phyloP scores from a whole-genome alignment of 306 rosid genomes.

The Luffa aegyptiaca region DNA sequence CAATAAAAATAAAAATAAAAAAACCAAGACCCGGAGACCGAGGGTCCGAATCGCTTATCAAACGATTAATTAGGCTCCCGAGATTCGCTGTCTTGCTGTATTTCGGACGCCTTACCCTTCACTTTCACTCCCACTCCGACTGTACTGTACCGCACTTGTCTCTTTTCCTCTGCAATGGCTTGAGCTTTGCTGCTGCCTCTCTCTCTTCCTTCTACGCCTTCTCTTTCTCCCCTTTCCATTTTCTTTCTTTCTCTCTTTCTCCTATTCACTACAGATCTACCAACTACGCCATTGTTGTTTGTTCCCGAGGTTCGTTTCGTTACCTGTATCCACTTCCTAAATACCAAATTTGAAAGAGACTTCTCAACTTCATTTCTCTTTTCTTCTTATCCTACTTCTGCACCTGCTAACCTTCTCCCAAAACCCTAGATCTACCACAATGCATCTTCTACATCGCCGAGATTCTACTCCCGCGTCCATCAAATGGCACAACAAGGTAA shows the following conservation, averaged over 20 bases:
- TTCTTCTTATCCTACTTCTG: conserved; percentile 3
- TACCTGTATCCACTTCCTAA: conserved; percentile 4
- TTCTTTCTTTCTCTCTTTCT: background rate
- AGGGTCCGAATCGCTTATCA: conserved; percentile 27
- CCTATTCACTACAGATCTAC: conserved; percentile 38
- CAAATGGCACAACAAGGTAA: conserved; percentile 87
- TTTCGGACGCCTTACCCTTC: background rate
- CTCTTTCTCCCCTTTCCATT: background rate
- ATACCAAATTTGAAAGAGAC: conserved; percentile 10
- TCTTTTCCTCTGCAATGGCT: conserved; percentile 8
- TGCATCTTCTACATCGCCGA: conserved; percentile 90
- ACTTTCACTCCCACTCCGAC: background rate
- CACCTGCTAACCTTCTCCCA: background rate
- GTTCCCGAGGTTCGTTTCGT: background rate
- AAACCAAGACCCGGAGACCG: conserved; percentile 15
- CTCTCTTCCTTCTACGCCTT: background rate
- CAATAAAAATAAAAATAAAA: background rate
- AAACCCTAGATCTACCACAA: conserved; percentile 96
- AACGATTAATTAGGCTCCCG: conserved; percentile 23
- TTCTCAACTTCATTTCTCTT: background rate
- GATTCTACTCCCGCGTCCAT: conserved; percentile 75
- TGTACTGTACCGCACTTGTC: background rate
- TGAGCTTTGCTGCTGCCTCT: background rate
- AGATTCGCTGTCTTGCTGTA: background rate
- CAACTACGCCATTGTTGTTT: conserved; percentile 30